phyloP scores from a whole-genome alignment of 2,329 filamentous ascomycete genomes.

The Fusarium pseudograminearum region DNA sequence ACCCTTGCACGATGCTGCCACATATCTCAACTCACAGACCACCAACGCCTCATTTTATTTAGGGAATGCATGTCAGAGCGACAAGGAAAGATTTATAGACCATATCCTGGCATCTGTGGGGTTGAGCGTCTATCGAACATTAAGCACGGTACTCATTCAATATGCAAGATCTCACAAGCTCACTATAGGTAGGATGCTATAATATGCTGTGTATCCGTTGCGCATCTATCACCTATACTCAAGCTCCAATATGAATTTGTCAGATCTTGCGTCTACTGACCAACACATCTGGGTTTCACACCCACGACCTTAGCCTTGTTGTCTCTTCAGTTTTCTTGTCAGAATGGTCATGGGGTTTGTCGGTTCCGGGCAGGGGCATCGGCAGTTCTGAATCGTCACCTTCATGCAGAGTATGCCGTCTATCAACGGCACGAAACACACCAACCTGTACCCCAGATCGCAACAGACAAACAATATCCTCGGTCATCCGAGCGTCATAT shows the following conservation, averaged over 20 bases:
- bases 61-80: neutral
- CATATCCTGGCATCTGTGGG: conserved; percentile 23
- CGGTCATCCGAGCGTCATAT: conserved; percentile 6
- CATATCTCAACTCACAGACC: conserved; percentile 27
- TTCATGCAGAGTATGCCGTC: conserved; percentile 12
- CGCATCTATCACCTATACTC: conserved; percentile 5
- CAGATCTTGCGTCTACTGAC: neutral
- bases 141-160: conserved; percentile 14
- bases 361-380: conserved; percentile 12
- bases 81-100: conserved; percentile 14
- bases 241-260: conserved; percentile 23
- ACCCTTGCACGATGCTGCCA: conserved; percentile 18
- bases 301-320: neutral
- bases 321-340: neutral
- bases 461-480: neutral
- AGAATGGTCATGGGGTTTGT: neutral
- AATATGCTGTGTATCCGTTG: neutral
- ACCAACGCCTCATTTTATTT: conserved; percentile 27
- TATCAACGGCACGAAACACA: conserved; percentile 21
- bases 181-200: neutral
- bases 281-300: neutral
- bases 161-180: conserved; percentile 16
- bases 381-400: neutral
- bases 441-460: conserved; percentile 16
- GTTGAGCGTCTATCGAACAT: conserved; percentile 21